phyloP scores from a whole-genome alignment of 148 eudicot species.

The Drosera capensis region DNA sequence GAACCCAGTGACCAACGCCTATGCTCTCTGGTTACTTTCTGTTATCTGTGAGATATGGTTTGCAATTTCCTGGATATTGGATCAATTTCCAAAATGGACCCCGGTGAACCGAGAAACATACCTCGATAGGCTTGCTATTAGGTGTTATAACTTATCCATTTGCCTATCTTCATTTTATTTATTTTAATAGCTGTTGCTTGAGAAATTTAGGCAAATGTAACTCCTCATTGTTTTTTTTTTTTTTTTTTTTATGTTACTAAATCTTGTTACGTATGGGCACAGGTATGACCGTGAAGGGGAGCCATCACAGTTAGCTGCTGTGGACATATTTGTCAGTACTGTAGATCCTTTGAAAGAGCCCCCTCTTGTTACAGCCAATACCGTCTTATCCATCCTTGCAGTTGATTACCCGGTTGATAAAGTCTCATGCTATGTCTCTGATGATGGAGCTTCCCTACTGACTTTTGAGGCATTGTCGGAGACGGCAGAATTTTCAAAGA shows the following conservation, averaged over 20 bases:
- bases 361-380: constrained; percentile 85
- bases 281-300: constrained; percentile 80
- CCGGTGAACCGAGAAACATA: constrained; percentile 75
- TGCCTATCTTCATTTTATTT: not conserved
- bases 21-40: constrained; percentile 53
- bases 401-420: constrained; percentile 90
- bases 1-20: constrained; percentile 62
- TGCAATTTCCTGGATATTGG: constrained; percentile 76
- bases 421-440: constrained; percentile 83
- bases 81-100: constrained; percentile 92
- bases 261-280: constrained; percentile 4
- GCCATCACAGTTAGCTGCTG: constrained; percentile 79
- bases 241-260: not conserved
- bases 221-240: too few relatives aligned
- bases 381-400: constrained; percentile 70
- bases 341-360: constrained; percentile 91
- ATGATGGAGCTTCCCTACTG: constrained; percentile 83
- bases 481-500: constrained; percentile 72
- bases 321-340: constrained; percentile 86
- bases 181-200: not conserved
- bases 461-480: constrained; percentile 76
- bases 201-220: not conserved
- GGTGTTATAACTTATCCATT: constrained; percentile 20
- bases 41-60: constrained; percentile 91
- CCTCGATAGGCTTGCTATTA: constrained; percentile 63